phyloP scores from a whole-genome alignment of 495 filamentous ascomycete species.

The Penicillium egyptiacum region DNA sequence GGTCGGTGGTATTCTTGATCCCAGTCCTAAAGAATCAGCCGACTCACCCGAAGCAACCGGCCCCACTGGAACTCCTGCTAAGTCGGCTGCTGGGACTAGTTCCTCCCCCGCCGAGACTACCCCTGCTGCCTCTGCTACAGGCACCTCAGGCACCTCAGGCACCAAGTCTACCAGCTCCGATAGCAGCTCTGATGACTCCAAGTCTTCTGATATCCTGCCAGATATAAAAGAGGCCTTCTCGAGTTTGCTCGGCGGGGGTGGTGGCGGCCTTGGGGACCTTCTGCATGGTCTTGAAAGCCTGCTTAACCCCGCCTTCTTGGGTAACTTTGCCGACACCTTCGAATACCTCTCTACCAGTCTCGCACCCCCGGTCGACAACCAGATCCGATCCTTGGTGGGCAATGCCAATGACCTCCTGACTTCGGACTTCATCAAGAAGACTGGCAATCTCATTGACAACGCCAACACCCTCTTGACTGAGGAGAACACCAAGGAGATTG shows the following conservation, averaged over 20 bases:
- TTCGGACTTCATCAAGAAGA: conserved; percentile 33
- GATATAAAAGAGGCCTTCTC: conserved; percentile 3
- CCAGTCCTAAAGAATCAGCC: background rate
- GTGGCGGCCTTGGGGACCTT: conserved; percentile 9
- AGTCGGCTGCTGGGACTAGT: background rate
- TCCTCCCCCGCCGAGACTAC: background rate
- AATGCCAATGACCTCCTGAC: conserved; percentile 34
- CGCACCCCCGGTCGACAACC: conserved; percentile 38
- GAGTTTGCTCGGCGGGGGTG: conserved; percentile 8
- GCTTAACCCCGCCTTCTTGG: conserved; percentile 26
- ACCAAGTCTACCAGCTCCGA: conserved; percentile 13
- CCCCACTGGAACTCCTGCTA: conserved; percentile 1
- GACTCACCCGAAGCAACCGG: background rate
- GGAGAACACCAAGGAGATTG: conserved; percentile 40
- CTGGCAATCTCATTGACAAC: conserved; percentile 20
- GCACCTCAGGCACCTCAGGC: conserved; percentile 2
- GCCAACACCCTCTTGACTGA: conserved; percentile 27
- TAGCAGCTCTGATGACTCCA: conserved; percentile 8
- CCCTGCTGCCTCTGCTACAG: background rate
- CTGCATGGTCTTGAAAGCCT: conserved; percentile 20
- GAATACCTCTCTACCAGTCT: conserved; percentile 39
- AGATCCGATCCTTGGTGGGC: conserved; percentile 39
- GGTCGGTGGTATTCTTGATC: background rate
- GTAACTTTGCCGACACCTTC: conserved; percentile 36
- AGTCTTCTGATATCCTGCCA: background rate